phyloP scores from a whole-genome alignment of 73 alveolate genomes.

The Tetrahymena malaccensis region DNA sequence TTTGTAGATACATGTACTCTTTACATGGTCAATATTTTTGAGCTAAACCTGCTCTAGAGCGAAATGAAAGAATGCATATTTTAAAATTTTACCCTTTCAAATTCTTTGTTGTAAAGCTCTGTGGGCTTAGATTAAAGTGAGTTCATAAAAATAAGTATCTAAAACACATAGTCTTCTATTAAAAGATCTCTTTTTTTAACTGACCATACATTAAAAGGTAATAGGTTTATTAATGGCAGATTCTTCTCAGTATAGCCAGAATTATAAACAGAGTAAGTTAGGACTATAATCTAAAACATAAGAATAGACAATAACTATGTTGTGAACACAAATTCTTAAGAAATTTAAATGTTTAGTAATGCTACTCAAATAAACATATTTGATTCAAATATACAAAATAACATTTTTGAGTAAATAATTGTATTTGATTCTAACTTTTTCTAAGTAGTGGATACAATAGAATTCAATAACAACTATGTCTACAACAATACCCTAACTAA shows the following conservation, averaged over 20 bases:
- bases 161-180: background rate
- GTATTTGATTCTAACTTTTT: background rate
- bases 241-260: background rate
- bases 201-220: background rate
- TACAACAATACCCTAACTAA: background rate
- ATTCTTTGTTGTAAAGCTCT: background rate
- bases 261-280: background rate
- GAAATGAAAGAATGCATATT: background rate
- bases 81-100: background rate
- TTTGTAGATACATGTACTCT: background rate
- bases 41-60: background rate
- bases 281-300: background rate
- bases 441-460: background rate
- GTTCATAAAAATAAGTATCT: background rate
- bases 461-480: background rate
- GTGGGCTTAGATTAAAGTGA: background rate
- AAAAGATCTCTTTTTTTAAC: background rate
- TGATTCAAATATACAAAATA: background rate
- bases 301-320: background rate
- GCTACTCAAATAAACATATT: background rate
- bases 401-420: background rate
- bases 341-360: background rate
- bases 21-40: background rate
- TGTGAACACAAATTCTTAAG: background rate
- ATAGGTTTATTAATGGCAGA: background rate